Percentiles rank a stretch among this genome's conserved stretches.
Evolutionary conservation across 768 basidiomycete genomes (phyloP).

Genomic region (Podaxis sp.): DNA sequence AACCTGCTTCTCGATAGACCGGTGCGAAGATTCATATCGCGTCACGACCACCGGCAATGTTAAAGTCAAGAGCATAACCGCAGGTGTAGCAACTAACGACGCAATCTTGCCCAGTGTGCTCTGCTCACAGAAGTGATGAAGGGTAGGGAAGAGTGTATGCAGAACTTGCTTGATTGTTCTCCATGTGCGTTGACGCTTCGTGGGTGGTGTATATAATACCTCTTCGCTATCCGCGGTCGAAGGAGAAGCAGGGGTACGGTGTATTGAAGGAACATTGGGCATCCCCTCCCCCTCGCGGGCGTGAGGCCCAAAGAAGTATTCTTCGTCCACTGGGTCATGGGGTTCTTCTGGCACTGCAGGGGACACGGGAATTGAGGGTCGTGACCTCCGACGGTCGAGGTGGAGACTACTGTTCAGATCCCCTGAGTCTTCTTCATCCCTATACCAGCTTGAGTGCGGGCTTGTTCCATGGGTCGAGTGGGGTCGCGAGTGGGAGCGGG

Average conservation of each 20-base stretch:
- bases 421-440: conserved; percentile 23
- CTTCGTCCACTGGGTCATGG: conserved; percentile 7
- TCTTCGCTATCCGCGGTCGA: conserved; percentile 35
- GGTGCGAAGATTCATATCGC: conserved; percentile 35
- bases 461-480: neutral
- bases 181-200: conserved; percentile 36
- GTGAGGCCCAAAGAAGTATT: conserved; percentile 13
- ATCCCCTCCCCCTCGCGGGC: neutral
- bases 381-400: conserved; percentile 11
- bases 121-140: conserved; percentile 70
- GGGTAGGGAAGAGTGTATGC: conserved; percentile 80
- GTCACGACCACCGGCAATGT: conserved; percentile 88
- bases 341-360: neutral
- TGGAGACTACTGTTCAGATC: conserved; percentile 16
- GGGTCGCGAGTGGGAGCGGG: conserved; percentile 11
- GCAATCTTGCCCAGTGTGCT: conserved; percentile 67
- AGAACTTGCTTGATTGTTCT: conserved; percentile 35
- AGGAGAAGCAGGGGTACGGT: conserved; percentile 52
- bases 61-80: conserved; percentile 78
- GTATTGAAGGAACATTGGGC: conserved; percentile 48
- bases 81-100: conserved; percentile 79
- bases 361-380: neutral
- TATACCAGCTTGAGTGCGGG: conserved; percentile 21
- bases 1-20: conserved; percentile 36
- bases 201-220: conserved; percentile 35